A percentile compares a stretch with the other conserved stretches of the same genome.
phyloP scores from a whole-genome alignment of 75 land plant genomes.

The Isoetes taiwanensis region DNA sequence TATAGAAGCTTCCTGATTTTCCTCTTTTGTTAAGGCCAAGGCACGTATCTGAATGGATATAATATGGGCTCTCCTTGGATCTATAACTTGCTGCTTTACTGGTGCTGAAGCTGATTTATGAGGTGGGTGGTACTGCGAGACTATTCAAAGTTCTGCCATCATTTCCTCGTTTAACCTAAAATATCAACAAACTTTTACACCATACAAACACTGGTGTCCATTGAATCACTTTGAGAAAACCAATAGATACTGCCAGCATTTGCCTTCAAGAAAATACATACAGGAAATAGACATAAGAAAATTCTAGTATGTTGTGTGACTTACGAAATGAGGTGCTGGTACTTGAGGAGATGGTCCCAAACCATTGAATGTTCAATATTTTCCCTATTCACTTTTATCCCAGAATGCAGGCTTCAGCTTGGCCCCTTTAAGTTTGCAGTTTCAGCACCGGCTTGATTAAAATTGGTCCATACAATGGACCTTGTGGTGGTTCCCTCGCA shows the following conservation, averaged over 20 bases:
- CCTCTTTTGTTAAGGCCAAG: slow-evolving; percentile 47
- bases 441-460: slow-evolving; percentile 4
- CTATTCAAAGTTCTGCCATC: slow-evolving; percentile 59
- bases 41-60: slow-evolving; percentile 76
- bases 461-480: neutral
- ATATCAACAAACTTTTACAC: too few relatives aligned
- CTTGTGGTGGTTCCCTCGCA: neutral
- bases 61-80: slow-evolving; percentile 80
- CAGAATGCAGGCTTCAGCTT: slow-evolving; percentile 78
- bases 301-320: too few relatives aligned
- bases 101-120: neutral
- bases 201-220: too few relatives aligned
- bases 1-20: slow-evolving; percentile 69
- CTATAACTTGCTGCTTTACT: slow-evolving; percentile 38
- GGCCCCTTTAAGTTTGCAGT: slow-evolving; percentile 14
- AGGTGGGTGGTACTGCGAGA: too few relatives aligned
- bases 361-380: slow-evolving; percentile 83
- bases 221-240: too few relatives aligned
- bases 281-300: too few relatives aligned
- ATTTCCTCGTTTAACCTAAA: slow-evolving; percentile 73
- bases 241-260: too few relatives aligned
- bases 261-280: too few relatives aligned
- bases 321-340: too few relatives aligned
- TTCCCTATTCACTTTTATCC: slow-evolving; percentile 78
- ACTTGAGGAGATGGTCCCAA: slow-evolving; percentile 90